Base-by-base conservation (phyloP, 345 rosid genomes). In the Populus nigra region DNA sequence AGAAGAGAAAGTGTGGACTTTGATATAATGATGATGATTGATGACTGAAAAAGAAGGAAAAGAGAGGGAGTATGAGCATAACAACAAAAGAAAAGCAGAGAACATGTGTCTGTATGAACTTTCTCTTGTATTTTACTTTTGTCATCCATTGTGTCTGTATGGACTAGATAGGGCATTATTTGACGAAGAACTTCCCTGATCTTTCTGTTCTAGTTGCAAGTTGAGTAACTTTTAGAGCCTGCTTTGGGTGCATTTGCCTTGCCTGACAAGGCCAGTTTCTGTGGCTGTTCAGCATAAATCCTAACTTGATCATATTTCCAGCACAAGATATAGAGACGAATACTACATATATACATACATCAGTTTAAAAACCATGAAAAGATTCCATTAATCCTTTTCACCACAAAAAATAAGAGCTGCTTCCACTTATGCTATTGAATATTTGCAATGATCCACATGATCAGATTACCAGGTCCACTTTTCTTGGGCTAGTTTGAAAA, bases 11-110 rank as follows among this genome's bases (percentile, higher is more conserved):
- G 66, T 63, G 50, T 35, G 31, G 65, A 77, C 73, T 73, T 35
- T 25, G 73, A 35, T 55, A 43, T 79, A 84, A 81, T 83, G 71
- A 53, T 62, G 80, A 71, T 66, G 81, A 79, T 71, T 83, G 81
- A 83, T 66, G 81, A 79, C 74, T 83, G 81, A 83, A 78, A 83
- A 74, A 57, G 86, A 81, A 66, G 76, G 59, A 62, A 57, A 65
- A 75, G 12, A 65, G 5, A 45, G 13, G 45, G 69, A 57, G 73
- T 17, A 50, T 72, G 41, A 65, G 25, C 67, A 1, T 49, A 55
- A 70, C 10, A 2, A 47, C 13, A 47, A 27, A 76, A 50, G 68
- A 43, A 63, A 71, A 49, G 36, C 62, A 63, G 17, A 33, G 39
- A 76, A 50, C 76, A 76, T 70, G 74, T 73, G 63, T 41, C 45